Evolutionary conservation across 2,329 filamentous ascomycete species (phyloP), one percentile per base, ranked within the genome.

Genomic region (Elsinoe batatas): DNA sequence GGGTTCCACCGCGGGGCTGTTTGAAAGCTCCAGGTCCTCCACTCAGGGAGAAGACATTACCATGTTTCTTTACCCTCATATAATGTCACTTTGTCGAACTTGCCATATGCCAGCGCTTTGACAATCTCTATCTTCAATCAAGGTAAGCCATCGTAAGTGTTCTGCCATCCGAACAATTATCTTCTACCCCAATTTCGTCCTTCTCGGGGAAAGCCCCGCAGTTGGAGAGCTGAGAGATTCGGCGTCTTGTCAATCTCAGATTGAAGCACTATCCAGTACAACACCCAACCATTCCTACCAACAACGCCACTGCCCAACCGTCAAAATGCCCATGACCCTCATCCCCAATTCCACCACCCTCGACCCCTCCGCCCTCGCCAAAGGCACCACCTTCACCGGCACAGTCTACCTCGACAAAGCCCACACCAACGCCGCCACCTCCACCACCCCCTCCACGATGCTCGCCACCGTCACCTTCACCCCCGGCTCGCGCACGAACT

Each of bases 401-500:
- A 63, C 65, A 7, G 70, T 69, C 15, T 68, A 56, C 43, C 59
- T 67, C 32, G 64, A 71, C 58, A 58, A 57, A 6, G 58, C 64
- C 37, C 54, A 64, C 58, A 54, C 42, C 32, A 64, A 64, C 37
- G 18, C 56, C 32, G 64, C 63, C 53, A 65, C 69, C 60, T 64
- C 64, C 40, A 67, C 63, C 58, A 67, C 54, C 10, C 47, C 46
- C 72, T 51, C 47, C 17, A 51, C 47, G 17, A 51, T 51, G 47
- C 32, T 51, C 32, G 47, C 47, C 26, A 51, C 47, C 43, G 72
- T 75, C 53, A 72, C 65, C 37, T 75, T 75, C 59, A 69, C 70
- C 0, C 72, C 72, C 6, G 70, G 72, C 50, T 68, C 72, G 0
- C 67, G 72, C 17, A 75, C 72, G 4, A 64, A 72, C 62, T 75